These are phyloP conservation scores for Rossbeevera mucosa DNA, from an alignment of 768 basidiomycete species.

Conservation along the genomic window DNA sequence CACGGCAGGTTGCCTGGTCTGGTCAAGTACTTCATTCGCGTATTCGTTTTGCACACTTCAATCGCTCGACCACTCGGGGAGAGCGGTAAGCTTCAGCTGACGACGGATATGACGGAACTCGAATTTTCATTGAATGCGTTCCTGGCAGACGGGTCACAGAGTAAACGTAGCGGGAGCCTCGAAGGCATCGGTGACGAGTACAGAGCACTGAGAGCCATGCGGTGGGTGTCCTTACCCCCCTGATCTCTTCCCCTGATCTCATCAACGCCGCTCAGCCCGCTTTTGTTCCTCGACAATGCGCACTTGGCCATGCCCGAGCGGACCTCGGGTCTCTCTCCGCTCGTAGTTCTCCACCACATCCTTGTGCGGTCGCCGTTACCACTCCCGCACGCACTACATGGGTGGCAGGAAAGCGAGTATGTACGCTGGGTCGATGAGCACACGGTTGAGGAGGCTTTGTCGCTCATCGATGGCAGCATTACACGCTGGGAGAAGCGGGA, in stretches of 20 bases:
- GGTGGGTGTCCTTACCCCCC: constrained; percentile 47
- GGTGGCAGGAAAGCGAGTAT: constrained; percentile 96
- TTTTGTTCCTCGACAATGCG: constrained; percentile 83
- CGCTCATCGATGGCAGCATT: constrained; percentile 75
- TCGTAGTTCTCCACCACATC: constrained; percentile 89
- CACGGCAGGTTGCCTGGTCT: constrained; percentile 54
- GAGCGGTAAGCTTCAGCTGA: constrained; percentile 88
- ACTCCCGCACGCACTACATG: constrained; percentile 83
- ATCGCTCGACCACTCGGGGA: constrained; percentile 90
- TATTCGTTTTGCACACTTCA: constrained; percentile 91
- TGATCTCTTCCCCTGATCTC: neutral
- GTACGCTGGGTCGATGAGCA: constrained; percentile 96
- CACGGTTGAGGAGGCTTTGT: constrained; percentile 70
- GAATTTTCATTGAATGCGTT: constrained; percentile 90
- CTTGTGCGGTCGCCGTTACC: constrained; percentile 83
- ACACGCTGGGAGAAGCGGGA: constrained; percentile 75
- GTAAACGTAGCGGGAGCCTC: constrained; percentile 60
- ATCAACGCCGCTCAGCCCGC: constrained; percentile 48
- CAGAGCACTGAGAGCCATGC: constrained; percentile 75
- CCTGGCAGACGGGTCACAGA: constrained; percentile 52
- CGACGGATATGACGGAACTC: constrained; percentile 93
- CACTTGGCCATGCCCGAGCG: constrained; percentile 59
- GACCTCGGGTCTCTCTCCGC: constrained; percentile 75
- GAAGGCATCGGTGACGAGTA: constrained; percentile 86
- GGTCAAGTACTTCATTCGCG: constrained; percentile 74